Base-by-base conservation (phyloP, 371 early-diverging fungal genomes). In the Apophysomyces ossiformis region DNA sequence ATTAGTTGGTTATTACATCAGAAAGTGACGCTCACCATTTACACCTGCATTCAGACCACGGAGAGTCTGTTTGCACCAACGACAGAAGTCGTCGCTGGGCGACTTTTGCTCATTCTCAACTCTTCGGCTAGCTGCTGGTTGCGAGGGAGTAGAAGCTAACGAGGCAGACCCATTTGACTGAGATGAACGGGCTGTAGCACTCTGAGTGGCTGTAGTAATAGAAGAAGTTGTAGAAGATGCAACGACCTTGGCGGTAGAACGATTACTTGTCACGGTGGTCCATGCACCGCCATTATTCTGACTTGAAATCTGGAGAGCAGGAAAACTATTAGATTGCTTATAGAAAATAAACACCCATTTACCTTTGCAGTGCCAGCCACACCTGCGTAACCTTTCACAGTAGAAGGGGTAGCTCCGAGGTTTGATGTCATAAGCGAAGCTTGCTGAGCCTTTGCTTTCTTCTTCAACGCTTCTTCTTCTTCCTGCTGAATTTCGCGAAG, bases 401-500 rank as follows among this genome's bases (percentile, higher is more conserved):
- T 44, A 5, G 59, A 37, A 50, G 75, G 57, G 58, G 58, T 37
- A 11, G 63, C 67, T n/a, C 50, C 61, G 5, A 73, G 69, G 5
- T 69, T 58, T 12, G 59, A 71, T 60, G 57, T 65, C 13, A 65
- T 35, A 36, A 67, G 63, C 9, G 70, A 65, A 13, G 60, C 62
- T 56, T 70, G 70, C 26, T 74, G 75, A 59, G 77, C 78, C 61
- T 78, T 76, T 9, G 78, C 74, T 46, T 72, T 77, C 60, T 79
- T 81, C 67, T 77, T 82, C 72, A 75, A 73, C 8, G 75, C 79
- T 7, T 84, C 88, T 62, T 91, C 92, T 60, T 92, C 92, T 65
- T 93, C 93, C 63, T 87, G 80, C 71, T 92, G 92, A 59, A 93
- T 93, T 73, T 93, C 91, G 62, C 88, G 76, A 32, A 93, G 69